Evolutionary conservation across 1,139 yeast genomes (phyloP), one percentile per base, ranked within the genome.

Genomic region (Debaryomyces nepalensis): DNA sequence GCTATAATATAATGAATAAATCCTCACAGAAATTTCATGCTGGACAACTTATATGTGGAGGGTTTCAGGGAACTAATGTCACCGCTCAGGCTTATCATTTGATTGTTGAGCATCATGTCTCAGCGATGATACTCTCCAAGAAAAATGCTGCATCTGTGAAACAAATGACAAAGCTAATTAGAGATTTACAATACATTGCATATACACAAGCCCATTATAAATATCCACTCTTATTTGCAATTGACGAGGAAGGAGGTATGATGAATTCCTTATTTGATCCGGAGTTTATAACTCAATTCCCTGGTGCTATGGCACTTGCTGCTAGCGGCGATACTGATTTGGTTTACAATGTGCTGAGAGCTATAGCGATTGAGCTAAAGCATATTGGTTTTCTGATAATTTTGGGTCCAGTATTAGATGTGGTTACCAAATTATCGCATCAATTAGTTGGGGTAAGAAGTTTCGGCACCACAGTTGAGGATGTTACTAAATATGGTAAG

Each of bases 181-280:
- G 68, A 30, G 83, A 81, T 46, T 64, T 82, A 14, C 88, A 82
- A 53, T 64, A 68, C 40, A 71, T 81, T 19, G 88, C 87, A 1
- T 70, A 61, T 47, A 66, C 64, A 10, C 67, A 72, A 40, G 79
- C 80, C 1, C 69, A 75, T 30, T 82, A 81, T 50, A 65, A 71
- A 47, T 66, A 76, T 47, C 88, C 88, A 1, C 58, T 82, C 21
- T 62, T 88, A 46, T 84, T 91, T 66, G 93, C 96, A 10, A 79
- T 84, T 9, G 84, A 83, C 58, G 93, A 89, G 58, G 97, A 90
- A 60, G 79, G 93, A 37, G 89, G 87, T 47, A 79, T 88, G 80
- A 73, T 79, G 61, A 81, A 81, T 57, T 72, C 82, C 21, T 63
- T 82, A 33, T 78, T 77, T 53, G 85, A 81, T 51, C 70, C 75